Percentiles rank a stretch among this genome's conserved stretches.
These are phyloP conservation scores for Rehmannia glutinosa DNA, from an alignment of 257 asterid species.

Conservation along the genomic window DNA sequence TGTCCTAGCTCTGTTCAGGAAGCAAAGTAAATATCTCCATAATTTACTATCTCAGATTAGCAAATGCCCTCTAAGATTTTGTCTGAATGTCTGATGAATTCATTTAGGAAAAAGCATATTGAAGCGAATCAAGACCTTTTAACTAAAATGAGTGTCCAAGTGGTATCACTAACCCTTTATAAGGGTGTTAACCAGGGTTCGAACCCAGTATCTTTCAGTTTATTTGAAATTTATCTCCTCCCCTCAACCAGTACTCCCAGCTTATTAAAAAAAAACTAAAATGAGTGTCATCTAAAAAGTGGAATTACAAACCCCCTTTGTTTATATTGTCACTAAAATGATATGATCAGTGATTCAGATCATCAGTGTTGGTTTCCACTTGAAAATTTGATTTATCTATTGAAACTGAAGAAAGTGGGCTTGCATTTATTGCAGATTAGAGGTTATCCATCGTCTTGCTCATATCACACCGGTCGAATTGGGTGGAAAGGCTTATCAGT, in stretches of 20 bases:
- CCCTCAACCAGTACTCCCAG: no score
- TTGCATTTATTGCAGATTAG: conserved; percentile 58
- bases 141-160: conserved; percentile 3
- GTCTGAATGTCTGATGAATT: conserved; percentile 7
- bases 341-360: conserved; percentile 9
- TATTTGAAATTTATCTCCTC: no score
- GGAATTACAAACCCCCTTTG: background rate
- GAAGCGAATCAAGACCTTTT: background rate
- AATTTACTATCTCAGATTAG: conserved; percentile 5
- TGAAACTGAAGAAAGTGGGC: conserved; percentile 2
- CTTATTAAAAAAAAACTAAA: no score
- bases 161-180: no score
- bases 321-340: conserved; percentile 7
- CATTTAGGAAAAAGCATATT: background rate
- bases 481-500: conserved; percentile 97
- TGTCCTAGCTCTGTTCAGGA: conserved; percentile 95
- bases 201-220: no score
- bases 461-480: conserved; percentile 86
- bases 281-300: background rate
- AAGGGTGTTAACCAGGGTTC: no score
- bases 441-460: conserved; percentile 93
- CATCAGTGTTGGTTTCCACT: conserved; percentile 7
- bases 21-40: conserved; percentile 59
- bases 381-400: conserved; percentile 5
- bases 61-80: conserved; percentile 5